Percentiles rank a stretch among this genome's conserved stretches.
These are phyloP conservation scores for Pseudopediastrum boryanum DNA, from an alignment of 139 green algal species.

Conservation along the genomic window DNA sequence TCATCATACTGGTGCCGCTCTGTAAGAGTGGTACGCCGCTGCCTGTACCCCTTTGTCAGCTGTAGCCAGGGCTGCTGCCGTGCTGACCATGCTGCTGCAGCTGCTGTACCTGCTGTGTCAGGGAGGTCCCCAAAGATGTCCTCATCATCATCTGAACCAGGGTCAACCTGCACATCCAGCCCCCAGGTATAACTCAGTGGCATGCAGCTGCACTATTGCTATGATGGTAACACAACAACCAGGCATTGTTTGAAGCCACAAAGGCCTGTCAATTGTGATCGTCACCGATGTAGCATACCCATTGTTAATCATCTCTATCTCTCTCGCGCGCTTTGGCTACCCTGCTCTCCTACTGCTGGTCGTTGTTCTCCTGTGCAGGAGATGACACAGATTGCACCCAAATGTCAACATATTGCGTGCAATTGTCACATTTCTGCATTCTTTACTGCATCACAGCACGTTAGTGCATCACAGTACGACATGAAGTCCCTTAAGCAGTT, in stretches of 20 bases:
- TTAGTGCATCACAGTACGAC: background rate
- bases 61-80: slow-evolving; percentile 17
- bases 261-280: background rate
- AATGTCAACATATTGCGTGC: too few species aligned
- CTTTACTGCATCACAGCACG: too few species aligned
- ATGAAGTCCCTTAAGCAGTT: background rate
- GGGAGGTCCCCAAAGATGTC: slow-evolving; percentile 24
- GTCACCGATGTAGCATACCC: too few species aligned
- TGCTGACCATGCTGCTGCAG: slow-evolving; percentile 7
- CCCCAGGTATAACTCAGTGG: background rate
- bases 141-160: slow-evolving; percentile 21
- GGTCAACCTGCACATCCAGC: slow-evolving; percentile 15
- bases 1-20: slow-evolving; percentile 25
- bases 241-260: background rate
- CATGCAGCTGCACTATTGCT: background rate
- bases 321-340: background rate
- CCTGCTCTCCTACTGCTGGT: background rate
- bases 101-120: background rate
- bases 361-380: too few species aligned
- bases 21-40: slow-evolving; percentile 9
- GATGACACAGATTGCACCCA: too few species aligned
- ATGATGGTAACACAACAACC: background rate
- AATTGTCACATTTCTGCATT: too few species aligned
- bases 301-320: background rate
- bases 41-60: slow-evolving; percentile 17